A percentile compares a stretch with the other conserved stretches of the same genome.
Evolutionary conservation across 345 rosid genomes (phyloP).

Genomic region (Citropsis articulata): DNA sequence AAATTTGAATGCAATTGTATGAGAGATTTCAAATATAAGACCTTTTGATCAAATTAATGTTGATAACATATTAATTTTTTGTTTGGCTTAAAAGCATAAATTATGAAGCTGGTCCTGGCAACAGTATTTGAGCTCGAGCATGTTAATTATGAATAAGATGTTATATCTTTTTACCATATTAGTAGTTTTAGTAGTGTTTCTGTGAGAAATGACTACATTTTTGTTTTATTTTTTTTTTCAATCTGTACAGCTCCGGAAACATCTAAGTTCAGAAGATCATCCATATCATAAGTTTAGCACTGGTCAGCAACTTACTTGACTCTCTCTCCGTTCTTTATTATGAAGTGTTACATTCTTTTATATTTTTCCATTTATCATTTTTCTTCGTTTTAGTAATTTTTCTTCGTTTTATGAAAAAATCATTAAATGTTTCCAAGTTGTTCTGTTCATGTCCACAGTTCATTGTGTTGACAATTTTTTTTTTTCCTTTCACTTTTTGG

Average conservation of each 20-base stretch:
- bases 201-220: neutral
- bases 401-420: neutral
- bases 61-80: neutral
- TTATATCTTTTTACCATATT: neutral
- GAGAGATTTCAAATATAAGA: neutral
- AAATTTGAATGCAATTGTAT: neutral
- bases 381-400: neutral
- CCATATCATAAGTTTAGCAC: constrained; percentile 93
- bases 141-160: neutral
- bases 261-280: constrained; percentile 67
- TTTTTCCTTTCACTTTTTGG: neutral
- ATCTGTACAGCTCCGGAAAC: constrained; percentile 66
- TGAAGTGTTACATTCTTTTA: neutral
- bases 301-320: constrained; percentile 39
- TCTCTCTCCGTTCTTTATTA: neutral
- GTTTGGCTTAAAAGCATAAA: neutral
- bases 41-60: neutral
- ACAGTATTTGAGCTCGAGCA: neutral
- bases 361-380: neutral
- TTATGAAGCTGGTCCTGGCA: neutral
- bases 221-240: neutral
- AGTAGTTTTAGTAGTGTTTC: neutral
- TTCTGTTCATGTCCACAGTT: neutral
- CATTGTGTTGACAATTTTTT: neutral
- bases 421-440: neutral